A percentile compares a stretch with the other conserved stretches of the same genome.
Conservation (phyloP, 192 early-diverging fungal genomes). For the Umbelopsis isabellina region DNA sequence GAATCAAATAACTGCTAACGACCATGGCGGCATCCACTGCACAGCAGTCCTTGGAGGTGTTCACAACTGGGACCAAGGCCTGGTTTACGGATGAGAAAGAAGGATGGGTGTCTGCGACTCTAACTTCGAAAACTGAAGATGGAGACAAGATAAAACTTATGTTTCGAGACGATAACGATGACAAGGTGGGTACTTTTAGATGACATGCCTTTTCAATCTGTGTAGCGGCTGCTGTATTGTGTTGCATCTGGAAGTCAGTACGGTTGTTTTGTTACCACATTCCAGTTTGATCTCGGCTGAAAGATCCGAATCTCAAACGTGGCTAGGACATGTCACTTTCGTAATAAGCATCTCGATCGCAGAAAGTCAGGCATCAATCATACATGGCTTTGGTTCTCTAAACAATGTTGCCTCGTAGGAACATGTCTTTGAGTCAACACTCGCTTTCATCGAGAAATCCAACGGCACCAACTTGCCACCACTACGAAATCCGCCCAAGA, state of each 20-base stretch:
- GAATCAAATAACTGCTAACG: constrained; percentile 11
- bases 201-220: neutral
- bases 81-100: constrained; percentile 88
- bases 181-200: constrained; percentile 8
- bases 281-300: too few species aligned
- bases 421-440: constrained; percentile 70
- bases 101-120: constrained; percentile 79
- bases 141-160: constrained; percentile 56
- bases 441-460: constrained; percentile 69
- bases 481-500: constrained; percentile 89
- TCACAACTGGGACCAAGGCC: constrained; percentile 73
- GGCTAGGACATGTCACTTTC: too few species aligned
- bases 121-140: constrained; percentile 55
- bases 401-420: constrained; percentile 48
- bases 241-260: too few species aligned
- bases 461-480: constrained; percentile 81
- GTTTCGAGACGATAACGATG: constrained; percentile 58
- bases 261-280: too few species aligned
- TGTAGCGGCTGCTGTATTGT: too few species aligned
- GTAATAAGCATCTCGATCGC: too few species aligned
- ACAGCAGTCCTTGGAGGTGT: constrained; percentile 60
- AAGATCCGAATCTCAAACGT: too few species aligned
- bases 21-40: constrained; percentile 27
- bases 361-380: too few species aligned
- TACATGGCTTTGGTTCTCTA: too few species aligned